phyloP scores from a whole-genome alignment of 2,329 filamentous ascomycete species.

The Leptographium wingfieldii region DNA sequence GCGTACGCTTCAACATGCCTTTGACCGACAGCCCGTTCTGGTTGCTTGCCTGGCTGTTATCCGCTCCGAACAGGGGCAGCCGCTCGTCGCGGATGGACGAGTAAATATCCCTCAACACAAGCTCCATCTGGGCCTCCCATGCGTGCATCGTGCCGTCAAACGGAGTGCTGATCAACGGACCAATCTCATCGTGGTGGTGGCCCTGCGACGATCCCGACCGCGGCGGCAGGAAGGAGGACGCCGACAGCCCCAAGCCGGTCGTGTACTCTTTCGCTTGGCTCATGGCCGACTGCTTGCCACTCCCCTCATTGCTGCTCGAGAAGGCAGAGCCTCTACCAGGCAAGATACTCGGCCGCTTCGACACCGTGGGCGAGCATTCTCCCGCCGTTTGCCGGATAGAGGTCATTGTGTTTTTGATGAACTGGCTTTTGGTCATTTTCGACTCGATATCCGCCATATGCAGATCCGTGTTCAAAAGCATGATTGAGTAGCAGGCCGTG shows the following conservation, averaged over 20 bases:
- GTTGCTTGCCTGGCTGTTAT: conserved; percentile 28
- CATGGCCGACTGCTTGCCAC: background rate
- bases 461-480: conserved; percentile 90
- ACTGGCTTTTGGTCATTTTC: conserved; percentile 92
- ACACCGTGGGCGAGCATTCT: conserved; percentile 58
- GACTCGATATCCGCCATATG: conserved; percentile 90
- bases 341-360: conserved; percentile 45
- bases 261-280: conserved; percentile 16
- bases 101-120: conserved; percentile 87
- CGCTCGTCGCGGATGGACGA: conserved; percentile 74
- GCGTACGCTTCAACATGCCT: conserved; percentile 67
- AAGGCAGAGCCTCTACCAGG: conserved; percentile 22
- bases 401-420: conserved; percentile 90
- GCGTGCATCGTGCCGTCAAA: conserved; percentile 63
- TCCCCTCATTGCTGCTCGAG: background rate
- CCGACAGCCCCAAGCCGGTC: conserved; percentile 13
- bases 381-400: conserved; percentile 68
- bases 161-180: conserved; percentile 63
- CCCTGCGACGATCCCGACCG: conserved; percentile 31
- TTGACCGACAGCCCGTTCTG: conserved; percentile 61
- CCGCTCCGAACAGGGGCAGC: conserved; percentile 73
- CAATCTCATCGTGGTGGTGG: conserved; percentile 29
- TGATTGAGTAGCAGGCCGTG: conserved; percentile 91
- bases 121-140: conserved; percentile 84
- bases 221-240: conserved; percentile 26